A percentile compares a stretch with the other conserved stretches of the same genome.
phyloP scores from a whole-genome alignment of 345 rosid genomes.

The Ailanthus altissimus region DNA sequence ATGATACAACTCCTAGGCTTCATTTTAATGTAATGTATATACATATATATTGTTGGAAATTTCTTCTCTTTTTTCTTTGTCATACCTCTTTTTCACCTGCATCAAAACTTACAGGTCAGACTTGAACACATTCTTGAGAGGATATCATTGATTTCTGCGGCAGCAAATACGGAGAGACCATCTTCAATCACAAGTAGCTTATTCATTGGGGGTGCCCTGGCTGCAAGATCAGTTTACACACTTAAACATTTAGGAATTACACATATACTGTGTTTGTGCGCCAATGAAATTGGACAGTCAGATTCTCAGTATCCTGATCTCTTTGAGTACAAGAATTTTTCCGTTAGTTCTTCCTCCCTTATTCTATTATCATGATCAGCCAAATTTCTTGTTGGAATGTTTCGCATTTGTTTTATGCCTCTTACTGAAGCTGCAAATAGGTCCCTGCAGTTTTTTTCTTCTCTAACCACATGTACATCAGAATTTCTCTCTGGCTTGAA shows the following conservation, averaged over 20 bases:
- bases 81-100: slow-evolving; percentile 2
- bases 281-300: slow-evolving; percentile 96
- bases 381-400: not conserved
- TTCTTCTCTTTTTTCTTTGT: not conserved
- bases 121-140: slow-evolving; percentile 98
- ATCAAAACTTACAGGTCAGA: slow-evolving; percentile 63
- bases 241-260: slow-evolving; percentile 80
- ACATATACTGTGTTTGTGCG: slow-evolving; percentile 85
- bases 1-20: not conserved
- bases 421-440: not conserved
- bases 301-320: slow-evolving; percentile 85
- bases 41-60: not conserved
- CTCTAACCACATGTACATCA: not conserved
- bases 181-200: slow-evolving; percentile 67
- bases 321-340: slow-evolving; percentile 78
- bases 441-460: not conserved
- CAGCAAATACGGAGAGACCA: slow-evolving; percentile 94
- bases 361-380: slow-evolving; percentile 2
- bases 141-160: slow-evolving; percentile 88
- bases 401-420: slow-evolving; percentile 14
- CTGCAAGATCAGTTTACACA: slow-evolving; percentile 85
- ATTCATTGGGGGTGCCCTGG: slow-evolving; percentile 90
- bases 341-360: slow-evolving; percentile 49
- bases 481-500: not conserved
- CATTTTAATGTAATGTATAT: slow-evolving; percentile 7